Base-by-base conservation (phyloP, 2,329 filamentous ascomycete genomes). In the Myriosclerotinia scirpicola region DNA sequence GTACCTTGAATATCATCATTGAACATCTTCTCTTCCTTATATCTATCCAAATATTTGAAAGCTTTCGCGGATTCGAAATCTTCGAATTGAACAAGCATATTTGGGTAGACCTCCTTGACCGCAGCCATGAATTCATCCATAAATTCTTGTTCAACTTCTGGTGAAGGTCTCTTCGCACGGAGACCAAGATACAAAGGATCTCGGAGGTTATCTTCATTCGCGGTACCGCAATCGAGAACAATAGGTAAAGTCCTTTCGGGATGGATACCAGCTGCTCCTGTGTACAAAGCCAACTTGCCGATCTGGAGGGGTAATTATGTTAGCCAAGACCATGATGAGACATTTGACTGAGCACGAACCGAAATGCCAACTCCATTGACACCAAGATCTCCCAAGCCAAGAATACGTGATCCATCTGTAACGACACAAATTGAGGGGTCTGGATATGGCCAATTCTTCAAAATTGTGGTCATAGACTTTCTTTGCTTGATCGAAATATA, bases 1-100 rank as follows among this genome's bases (percentile, higher is more conserved):
- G 95, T 98, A 72, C 94, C 94, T 82, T 98, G 94, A 76, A 99
- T 95, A 77, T 99, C 94, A 76, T 98, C 95, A 79, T 98, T 98
- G 87, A 99, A 99, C 84, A 92, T 96, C 79, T 91, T 93, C 83
- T 97, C 94, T 77, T 93, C 84, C 73, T 92, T 90, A 81, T 98
- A 98, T 68, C 92, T 87, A 77, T 95, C 90, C 52, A 98, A 86
- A 75, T 96, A 94, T 70, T 91, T 90, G 85, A 98, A 99, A 56
- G 95, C 94, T 80, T 88, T 88, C 73, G 87, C 84, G 75, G 94
- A 96, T 83, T 98, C 96, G 80, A 97, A 98, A 77, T 98, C 95
- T 79, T 98, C 94, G 74, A 97, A 98, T 78, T 98, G 95, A 70
- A 98, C 91, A 55, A 89, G 79, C 86, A 77, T 89, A 17, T 84